These are phyloP conservation scores for Ganoderma meredithae DNA, from an alignment of 1,284 basidiomycete species.

Conservation along the genomic window DNA sequence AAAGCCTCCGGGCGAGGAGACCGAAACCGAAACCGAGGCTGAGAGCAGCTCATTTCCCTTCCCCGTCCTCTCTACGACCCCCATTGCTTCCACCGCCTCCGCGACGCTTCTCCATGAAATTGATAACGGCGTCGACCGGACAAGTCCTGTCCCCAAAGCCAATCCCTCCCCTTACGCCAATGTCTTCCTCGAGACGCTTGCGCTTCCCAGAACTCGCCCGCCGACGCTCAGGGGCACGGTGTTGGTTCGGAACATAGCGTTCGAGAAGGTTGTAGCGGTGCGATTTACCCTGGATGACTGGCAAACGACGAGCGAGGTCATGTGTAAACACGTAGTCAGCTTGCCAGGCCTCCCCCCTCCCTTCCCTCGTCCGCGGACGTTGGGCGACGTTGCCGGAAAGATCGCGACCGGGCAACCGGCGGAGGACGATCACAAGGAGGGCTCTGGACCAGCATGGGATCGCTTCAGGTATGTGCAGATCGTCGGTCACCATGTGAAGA, in stretches of 20 bases:
- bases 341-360: conserved; percentile 54
- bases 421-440: conserved; percentile 35
- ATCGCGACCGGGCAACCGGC: conserved; percentile 34
- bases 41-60: conserved; percentile 47
- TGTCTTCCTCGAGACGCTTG: conserved; percentile 59
- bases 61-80: conserved; percentile 34
- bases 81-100: conserved; percentile 30
- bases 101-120: conserved; percentile 49
- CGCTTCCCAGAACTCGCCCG: conserved; percentile 47
- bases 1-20: conserved; percentile 71
- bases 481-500: conserved; percentile 20
- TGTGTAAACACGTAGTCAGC: conserved; percentile 68
- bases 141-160: conserved; percentile 52
- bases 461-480: conserved; percentile 44
- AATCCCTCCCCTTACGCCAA: conserved; percentile 48
- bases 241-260: conserved; percentile 85
- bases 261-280: conserved; percentile 87
- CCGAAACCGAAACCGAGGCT: conserved; percentile 80
- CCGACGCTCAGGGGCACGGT: conserved; percentile 56
- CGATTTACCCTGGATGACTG: conserved; percentile 95
- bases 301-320: conserved; percentile 92
- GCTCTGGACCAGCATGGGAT: conserved; percentile 39
- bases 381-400: conserved; percentile 44
- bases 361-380: conserved; percentile 41
- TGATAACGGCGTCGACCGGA: conserved; percentile 43